Evolutionary conservation across 352 stramenopile genomes (phyloP), one percentile per base, ranked within the genome.

Genomic region (Pythium phragmitis): DNA sequence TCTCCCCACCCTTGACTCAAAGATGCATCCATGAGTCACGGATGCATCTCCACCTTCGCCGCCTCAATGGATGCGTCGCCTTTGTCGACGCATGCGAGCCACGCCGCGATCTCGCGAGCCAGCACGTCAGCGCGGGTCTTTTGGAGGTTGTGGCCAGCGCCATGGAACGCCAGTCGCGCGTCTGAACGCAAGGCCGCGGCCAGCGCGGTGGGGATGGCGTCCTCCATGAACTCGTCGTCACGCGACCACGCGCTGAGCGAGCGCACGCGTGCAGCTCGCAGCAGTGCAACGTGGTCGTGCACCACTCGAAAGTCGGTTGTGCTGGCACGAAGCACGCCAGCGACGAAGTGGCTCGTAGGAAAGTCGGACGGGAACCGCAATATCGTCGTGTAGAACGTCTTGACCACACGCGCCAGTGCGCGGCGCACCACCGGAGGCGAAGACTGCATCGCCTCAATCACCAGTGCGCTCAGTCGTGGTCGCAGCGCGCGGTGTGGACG

Each of bases 131-230:
- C 84, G 45, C 86, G 75, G 16, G 79, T 88, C 68, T 93, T 91
- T 63, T 93, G 85, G 30, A 93, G 72, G 66, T 91, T 91, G 76
- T 91, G 85, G 9, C 80, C 80, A 0, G 79, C 79, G 0, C 65
- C 71, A 9, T 68, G 60, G 46, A 90, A 91, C 17, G 55, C 74
- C 5, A 89, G 43, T 12, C 79, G 80, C 13, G 64, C 71, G 0
- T 70, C 68, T 2, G 73, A 67, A 45, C 73, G 65, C 11, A 80
- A 77, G 2, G 60, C 48, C 1, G 53, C 58, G 26, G 71, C 79
- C 39, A 88, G 68, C 16, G 75, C 67, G 7, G 66, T 48, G n/a
- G 78, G 79, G 30, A 91, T 76, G 17, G 77, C 68, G 26, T 83
- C 68, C 52, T 89, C 73, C 33, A 92, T 87, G 26, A 91, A 72